Evolutionary conservation across 2,329 filamentous ascomycete species (phyloP), one percentile per base, ranked within the genome.

Genomic region (Colletotrichum chrysophilum): DNA sequence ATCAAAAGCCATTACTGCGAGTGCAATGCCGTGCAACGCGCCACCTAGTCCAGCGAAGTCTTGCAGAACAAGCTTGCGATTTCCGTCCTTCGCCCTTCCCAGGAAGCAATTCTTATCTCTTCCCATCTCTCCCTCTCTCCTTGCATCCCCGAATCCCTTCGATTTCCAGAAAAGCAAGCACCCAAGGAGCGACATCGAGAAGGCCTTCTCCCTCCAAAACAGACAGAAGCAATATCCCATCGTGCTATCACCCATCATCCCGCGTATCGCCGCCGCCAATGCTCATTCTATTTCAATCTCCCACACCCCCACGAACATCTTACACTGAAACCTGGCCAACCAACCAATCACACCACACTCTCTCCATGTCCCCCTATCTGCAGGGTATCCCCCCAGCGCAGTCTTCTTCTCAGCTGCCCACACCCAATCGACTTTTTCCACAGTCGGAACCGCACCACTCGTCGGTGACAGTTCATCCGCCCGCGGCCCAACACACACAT

Each of bases 251-350:
- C 7, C 34, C 28, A 55, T 18, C 8, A 30, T 56, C 26, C 43
- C 65, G 28, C 65, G 65, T 36, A 67, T 67, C 30, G 21, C 21
- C 34, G 26, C 58, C 28, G 12, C 58, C 26, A 13, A 21, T 52
- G 10, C 16, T 13, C 18, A 30, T 70, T 70, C 67, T 70, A 62
- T 62, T 70, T 70, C 67, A 24, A 61, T 62, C 55, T 30, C 21
- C 64, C n/a, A 28, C 30, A 21, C 52, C 32, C 52, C 66, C 36
- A 30, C 16, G 58, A 58, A 32, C 36, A 56, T 34, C 58, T 62
- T 34, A 62, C 28, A 16, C 34, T 70, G 58, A 70, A 70, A 70
- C 68, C 58, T 34, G 68, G 36, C 68, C 68, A 70, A 52, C 68
- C 18, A n/a, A 52, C 68, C 68, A 56, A 70, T 64, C 68, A 69